Base-by-base conservation (phyloP, 2,329 filamentous ascomycete species). In the Phaeosphaeriaceae sp. region DNA sequence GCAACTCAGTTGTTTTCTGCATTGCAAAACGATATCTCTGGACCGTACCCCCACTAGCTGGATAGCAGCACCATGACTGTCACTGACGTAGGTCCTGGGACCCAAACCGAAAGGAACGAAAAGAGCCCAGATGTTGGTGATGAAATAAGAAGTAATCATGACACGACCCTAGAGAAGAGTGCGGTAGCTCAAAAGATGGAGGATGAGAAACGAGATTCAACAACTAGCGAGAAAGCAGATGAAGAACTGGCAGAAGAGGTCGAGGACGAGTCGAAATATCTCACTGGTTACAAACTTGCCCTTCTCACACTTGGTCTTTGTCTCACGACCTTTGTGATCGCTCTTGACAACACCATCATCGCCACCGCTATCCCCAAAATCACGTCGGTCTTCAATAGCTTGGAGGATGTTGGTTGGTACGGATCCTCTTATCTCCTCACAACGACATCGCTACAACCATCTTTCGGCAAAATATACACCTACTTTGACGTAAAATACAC, bases 391-490 rank as follows among this genome's bases (percentile, higher is more conserved):
- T 77, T 77, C 63, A 66, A 74, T 50, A 67, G 63, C n/a, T 60
- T 77, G 11, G 58, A 66, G 11, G 73, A 76, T 58, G 69, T 77
- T 3, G 74, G 72, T 4, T 77, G 75, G 74, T 77, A 77, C 46
- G 74, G 69, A 3, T 68, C 64, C 0, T 59, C 67, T 0, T 70
- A 85, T 79, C 67, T 83, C 57, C 50, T 80, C 58, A 67, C 76
- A 3, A 77, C 70, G 6, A 74, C 71, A 30, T 63, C 73, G 1
- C 53, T 75, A 0, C 78, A 79, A 48, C 77, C 77, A 4, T 75
- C 75, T 1, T 80, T 75, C 34, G 81, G 77, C 20, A 81, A 81
- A 70, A 83, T 87, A 2, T 88, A 84, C 6, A 85, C 82, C 42
- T 82, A 81, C 65, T 84, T 84, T 56, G 71, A 77, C 11, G 74